Base-by-base conservation (phyloP, 257 asterid genomes). In the Penstemon newberryi region DNA sequence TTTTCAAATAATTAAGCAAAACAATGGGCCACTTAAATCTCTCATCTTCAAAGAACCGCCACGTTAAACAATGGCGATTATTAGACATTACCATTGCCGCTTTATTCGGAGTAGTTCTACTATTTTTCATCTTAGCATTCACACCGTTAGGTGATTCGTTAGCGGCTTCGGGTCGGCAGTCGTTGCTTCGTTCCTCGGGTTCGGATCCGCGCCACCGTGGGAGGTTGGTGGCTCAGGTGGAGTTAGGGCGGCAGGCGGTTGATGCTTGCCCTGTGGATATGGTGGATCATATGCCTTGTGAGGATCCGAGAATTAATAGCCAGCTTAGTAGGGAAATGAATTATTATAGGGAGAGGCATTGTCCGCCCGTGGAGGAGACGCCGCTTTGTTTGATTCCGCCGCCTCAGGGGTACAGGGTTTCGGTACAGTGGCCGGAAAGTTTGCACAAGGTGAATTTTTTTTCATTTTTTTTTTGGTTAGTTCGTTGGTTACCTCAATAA, bases 271-370 rank as follows among this genome's bases (percentile, higher is more conserved):
- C 95, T 8, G 85, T 84, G 6, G 93, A 87, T 1, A 82, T 75
- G 87, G 93, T 91, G 79, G 98, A 87, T 69, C 96, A 89, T 77
- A 89, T 94, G 96, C 99, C 99, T 0, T 94, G 99, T 68, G 98
- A 94, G 77, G 99, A 91, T 81, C 99, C 99, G 10, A 82, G 77
- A 52, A 84, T 86, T 12, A 94, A 87, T 60, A 87, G 98, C 57
- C 96, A 86, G 80, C 88, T 94, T n/a, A 91, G 98, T 58, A 75
- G 99, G 61, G 98, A 91, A 56, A 94, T 94, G 99, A 94, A 94
- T 72, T 94, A 18, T 56, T 94, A 94, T 13, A 80, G 98, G 82
- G 99, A 94, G 75, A 86, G 99, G 80, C 98, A 94, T 89, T 94
- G 99, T 69, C 99, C 99, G 3, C 71, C 63, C 7, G 80, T 86